A percentile compares a stretch with the other conserved stretches of the same genome.
These are phyloP conservation scores for Ophiostoma triangulosporum DNA, from an alignment of 2,329 filamentous ascomycete species.

Conservation along the genomic window DNA sequence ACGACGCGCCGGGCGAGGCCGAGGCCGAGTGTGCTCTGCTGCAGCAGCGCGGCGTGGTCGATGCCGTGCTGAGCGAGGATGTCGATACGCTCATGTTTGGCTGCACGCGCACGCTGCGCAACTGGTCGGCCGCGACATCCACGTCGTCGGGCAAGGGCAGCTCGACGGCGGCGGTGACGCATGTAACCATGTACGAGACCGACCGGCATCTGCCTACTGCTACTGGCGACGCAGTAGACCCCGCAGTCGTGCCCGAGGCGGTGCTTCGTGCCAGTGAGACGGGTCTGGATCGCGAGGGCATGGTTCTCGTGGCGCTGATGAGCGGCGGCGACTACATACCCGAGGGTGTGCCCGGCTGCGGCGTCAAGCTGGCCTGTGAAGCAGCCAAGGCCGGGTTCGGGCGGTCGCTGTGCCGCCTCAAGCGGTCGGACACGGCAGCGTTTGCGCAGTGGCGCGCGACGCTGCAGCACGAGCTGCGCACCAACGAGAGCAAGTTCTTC, in stretches of 20 bases:
- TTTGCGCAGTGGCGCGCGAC: constrained; percentile 58
- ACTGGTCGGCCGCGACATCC: constrained; percentile 54
- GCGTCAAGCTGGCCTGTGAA: constrained; percentile 77
- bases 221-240: not conserved
- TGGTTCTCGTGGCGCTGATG: constrained; percentile 89
- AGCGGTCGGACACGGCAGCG: constrained; percentile 42
- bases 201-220: constrained; percentile 1
- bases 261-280: constrained; percentile 21
- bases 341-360: constrained; percentile 75
- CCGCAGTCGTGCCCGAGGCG: not conserved
- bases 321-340: constrained; percentile 91
- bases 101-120: constrained; percentile 62
- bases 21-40: constrained; percentile 90
- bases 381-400: constrained; percentile 84
- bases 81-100: constrained; percentile 98
- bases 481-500: constrained; percentile 76
- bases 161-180: constrained; percentile 69
- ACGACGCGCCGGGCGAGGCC: constrained; percentile 85
- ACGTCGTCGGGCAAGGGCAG: constrained; percentile 23
- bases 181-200: constrained; percentile 66
- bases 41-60: constrained; percentile 69
- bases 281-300: constrained; percentile 68
- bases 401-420: constrained; percentile 53
- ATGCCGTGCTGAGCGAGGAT: constrained; percentile 91
- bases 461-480: constrained; percentile 61